A percentile compares a stretch with the other conserved stretches of the same genome.
Evolutionary conservation across 768 basidiomycete species (phyloP).

Genomic region (Exidia glandulosa): DNA sequence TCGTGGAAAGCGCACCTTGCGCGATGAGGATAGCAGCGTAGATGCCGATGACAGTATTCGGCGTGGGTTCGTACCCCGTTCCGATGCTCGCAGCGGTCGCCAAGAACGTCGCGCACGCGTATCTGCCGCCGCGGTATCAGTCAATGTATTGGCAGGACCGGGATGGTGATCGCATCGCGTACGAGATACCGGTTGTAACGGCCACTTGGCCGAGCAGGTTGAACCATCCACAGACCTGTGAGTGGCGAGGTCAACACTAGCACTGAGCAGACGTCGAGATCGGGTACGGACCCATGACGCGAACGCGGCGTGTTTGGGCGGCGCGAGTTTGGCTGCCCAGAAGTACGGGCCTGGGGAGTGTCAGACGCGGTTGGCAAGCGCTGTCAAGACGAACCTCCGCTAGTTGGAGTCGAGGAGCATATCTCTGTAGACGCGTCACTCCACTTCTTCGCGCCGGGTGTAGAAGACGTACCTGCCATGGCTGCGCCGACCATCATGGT

Average conservation of each 20-base stretch:
- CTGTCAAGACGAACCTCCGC: not conserved
- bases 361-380: not conserved
- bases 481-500: constrained; percentile 63
- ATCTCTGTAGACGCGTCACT: not conserved
- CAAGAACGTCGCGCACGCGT: constrained; percentile 56
- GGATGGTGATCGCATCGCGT: constrained; percentile 2
- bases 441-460: not conserved
- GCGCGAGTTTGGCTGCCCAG: constrained; percentile 70
- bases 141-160: not conserved
- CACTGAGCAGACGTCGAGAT: not conserved
- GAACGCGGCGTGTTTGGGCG: constrained; percentile 43
- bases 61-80: constrained; percentile 44
- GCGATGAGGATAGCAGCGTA: constrained; percentile 59
- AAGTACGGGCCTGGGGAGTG: constrained; percentile 53
- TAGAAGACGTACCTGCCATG: constrained; percentile 48
- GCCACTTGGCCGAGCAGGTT: constrained; percentile 68
- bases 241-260: not conserved
- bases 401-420: not conserved
- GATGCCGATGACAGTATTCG: constrained; percentile 52
- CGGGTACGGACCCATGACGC: constrained; percentile 50
- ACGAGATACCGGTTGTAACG: constrained; percentile 65
- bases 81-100: constrained; percentile 52
- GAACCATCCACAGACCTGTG: constrained; percentile 20
- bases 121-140: constrained; percentile 27
- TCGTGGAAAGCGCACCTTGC: constrained; percentile 32